Conservation (phyloP, 2,329 filamentous ascomycete species). For the Claviceps africana region DNA sequence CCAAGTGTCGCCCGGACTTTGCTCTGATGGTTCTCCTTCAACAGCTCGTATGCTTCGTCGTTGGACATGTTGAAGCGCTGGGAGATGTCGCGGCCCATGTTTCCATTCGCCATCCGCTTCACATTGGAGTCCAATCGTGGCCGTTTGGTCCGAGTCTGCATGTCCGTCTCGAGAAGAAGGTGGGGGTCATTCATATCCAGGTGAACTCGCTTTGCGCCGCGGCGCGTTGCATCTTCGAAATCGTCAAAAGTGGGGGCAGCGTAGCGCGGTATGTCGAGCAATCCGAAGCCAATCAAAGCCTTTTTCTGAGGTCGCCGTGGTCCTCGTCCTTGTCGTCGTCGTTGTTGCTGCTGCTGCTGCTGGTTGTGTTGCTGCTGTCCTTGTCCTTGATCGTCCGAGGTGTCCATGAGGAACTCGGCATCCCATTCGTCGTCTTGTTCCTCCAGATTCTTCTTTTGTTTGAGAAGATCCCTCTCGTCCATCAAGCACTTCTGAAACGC, state of each 20-base stretch:
- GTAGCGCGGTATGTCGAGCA: constrained; percentile 44
- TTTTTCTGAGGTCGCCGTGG: constrained; percentile 49
- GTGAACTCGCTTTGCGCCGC: constrained; percentile 62
- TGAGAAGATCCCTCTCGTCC: constrained; percentile 19
- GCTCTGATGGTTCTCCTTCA: constrained; percentile 94
- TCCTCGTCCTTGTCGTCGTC: background rate
- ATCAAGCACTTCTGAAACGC: constrained; percentile 20
- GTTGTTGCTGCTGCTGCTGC: background rate
- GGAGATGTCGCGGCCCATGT: constrained; percentile 57
- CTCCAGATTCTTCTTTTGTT: constrained; percentile 18
- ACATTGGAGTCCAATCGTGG: constrained; percentile 40
- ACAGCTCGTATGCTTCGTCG: constrained; percentile 84
- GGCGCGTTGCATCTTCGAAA: constrained; percentile 58
- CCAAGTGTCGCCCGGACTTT: constrained; percentile 88
- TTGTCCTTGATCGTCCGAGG: constrained; percentile 22
- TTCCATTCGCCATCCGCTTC: constrained; percentile 54
- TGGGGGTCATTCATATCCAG: constrained; percentile 82
- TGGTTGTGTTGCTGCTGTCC: constrained; percentile 15
- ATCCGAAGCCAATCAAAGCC: constrained; percentile 44
- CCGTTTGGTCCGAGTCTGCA: constrained; percentile 48
- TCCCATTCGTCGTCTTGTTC: constrained; percentile 48
- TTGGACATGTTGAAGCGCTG: constrained; percentile 92
- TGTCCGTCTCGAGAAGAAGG: constrained; percentile 68
- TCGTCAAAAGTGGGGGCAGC: constrained; percentile 64
- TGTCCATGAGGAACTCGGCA: constrained; percentile 41